Percentiles rank a stretch among this genome's conserved stretches.
Conservation (phyloP, 2,329 filamentous ascomycete species). For the Pseudocercospora pini-densiflorae region DNA sequence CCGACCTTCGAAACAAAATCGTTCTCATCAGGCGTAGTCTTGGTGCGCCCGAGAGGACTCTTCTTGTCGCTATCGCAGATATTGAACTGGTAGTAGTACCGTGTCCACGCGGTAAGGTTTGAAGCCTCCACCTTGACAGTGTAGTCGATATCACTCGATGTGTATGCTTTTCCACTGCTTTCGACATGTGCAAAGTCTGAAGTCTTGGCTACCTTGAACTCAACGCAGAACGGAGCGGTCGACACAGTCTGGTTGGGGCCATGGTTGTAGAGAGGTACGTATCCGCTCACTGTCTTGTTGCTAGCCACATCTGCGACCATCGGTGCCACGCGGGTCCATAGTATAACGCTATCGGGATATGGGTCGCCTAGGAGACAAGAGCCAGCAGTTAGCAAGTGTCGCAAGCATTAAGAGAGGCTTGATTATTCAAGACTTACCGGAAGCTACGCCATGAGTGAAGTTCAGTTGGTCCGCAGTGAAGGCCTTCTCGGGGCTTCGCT, state of each 20-base stretch:
- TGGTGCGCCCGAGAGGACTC: slow-evolving; percentile 69
- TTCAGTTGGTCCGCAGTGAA: slow-evolving; percentile 56
- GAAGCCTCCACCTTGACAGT: slow-evolving; percentile 74
- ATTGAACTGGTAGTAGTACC: slow-evolving; percentile 72
- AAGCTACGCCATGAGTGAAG: slow-evolving; percentile 63
- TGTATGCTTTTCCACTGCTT: slow-evolving; percentile 65
- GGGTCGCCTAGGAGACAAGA: slow-evolving; percentile 43
- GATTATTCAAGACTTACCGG: slow-evolving; percentile 26
- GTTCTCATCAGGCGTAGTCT: slow-evolving; percentile 65
- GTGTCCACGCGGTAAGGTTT: slow-evolving; percentile 65
- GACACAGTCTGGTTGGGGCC: slow-evolving; percentile 58
- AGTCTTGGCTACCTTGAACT: slow-evolving; percentile 64
- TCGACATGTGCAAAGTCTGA: slow-evolving; percentile 55
- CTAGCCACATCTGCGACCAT: slow-evolving; percentile 45
- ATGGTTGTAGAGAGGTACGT: slow-evolving; percentile 59
- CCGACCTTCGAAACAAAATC: slow-evolving; percentile 63
- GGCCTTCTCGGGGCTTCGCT: slow-evolving; percentile 45
- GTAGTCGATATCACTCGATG: slow-evolving; percentile 75
- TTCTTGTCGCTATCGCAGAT: slow-evolving; percentile 67
- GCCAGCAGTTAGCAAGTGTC: not conserved
- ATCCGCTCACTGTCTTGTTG: slow-evolving; percentile 61
- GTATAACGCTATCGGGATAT: slow-evolving; percentile 47
- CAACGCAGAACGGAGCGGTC: slow-evolving; percentile 68
- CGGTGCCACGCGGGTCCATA: slow-evolving; percentile 49
- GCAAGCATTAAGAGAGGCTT: not conserved